phyloP scores from a whole-genome alignment of 371 early-diverging fungal genomes.

The Umbelopsis sp. region DNA sequence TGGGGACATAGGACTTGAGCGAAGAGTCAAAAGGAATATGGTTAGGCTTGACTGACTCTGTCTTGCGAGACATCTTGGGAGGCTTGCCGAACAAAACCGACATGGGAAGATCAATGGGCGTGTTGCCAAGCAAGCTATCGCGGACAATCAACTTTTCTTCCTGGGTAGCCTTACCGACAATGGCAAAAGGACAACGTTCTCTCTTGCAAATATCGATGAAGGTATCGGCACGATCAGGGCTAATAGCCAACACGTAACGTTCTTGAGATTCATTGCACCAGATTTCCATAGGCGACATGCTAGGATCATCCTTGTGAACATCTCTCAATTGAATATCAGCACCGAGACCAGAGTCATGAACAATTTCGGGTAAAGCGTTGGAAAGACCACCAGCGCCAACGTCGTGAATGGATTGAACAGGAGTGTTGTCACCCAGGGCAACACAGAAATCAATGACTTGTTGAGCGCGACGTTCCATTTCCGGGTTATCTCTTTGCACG shows the following conservation, averaged over 20 bases:
- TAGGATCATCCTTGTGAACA: conserved; percentile 86
- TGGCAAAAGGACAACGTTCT: conserved; percentile 92
- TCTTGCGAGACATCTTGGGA: conserved; percentile 88
- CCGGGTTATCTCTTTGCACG: conserved; percentile 97
- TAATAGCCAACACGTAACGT: conserved; percentile 92
- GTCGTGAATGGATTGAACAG: conserved; percentile 94
- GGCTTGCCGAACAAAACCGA: conserved; percentile 93
- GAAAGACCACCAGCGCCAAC: conserved; percentile 98
- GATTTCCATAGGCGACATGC: conserved; percentile 97
- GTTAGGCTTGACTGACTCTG: conserved; percentile 55
- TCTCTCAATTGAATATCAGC: conserved; percentile 88
- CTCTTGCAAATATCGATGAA: conserved; percentile 84
- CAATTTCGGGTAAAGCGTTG: conserved; percentile 96
- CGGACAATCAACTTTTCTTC: conserved; percentile 82
- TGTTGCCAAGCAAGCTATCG: conserved; percentile 69
- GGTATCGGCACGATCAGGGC: conserved; percentile 61
- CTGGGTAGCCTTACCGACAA: conserved; percentile 89
- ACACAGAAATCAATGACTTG: conserved; percentile 95
- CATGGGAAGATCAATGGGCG: conserved; percentile 94
- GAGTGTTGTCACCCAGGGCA: conserved; percentile 75
- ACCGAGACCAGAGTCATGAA: conserved; percentile 92
- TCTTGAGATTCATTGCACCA: conserved; percentile 99
- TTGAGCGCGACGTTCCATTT: conserved; percentile 97
- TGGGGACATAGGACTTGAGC: conserved; percentile 59
- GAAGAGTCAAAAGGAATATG: conserved; percentile 67